These are phyloP conservation scores for Podosphaera fusca DNA, from an alignment of 2,329 filamentous ascomycete genomes.

Conservation along the genomic window DNA sequence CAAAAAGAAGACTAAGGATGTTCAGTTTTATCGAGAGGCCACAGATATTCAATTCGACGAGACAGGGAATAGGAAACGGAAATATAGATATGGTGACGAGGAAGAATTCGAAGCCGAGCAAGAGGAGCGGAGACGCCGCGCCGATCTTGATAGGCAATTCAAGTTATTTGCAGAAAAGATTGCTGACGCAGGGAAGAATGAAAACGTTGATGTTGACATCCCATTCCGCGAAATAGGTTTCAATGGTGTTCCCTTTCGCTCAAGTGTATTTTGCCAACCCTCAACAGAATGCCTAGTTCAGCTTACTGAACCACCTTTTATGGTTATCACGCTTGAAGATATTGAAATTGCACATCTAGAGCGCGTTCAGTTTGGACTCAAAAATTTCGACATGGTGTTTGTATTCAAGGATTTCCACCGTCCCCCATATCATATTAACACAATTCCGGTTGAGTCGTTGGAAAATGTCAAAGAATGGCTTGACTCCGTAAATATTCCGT, in stretches of 20 bases:
- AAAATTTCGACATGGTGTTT: slow-evolving; percentile 97
- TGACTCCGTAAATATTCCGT: slow-evolving; percentile 85
- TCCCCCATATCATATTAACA: slow-evolving; percentile 87
- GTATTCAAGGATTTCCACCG: slow-evolving; percentile 94
- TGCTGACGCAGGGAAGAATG: slow-evolving; percentile 77
- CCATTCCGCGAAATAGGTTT: slow-evolving; percentile 92
- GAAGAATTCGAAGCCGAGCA: slow-evolving; percentile 98
- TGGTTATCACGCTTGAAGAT: slow-evolving; percentile 84
- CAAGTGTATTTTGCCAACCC: slow-evolving; percentile 85
- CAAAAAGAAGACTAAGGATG: slow-evolving; percentile 94
- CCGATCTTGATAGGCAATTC: slow-evolving; percentile 88
- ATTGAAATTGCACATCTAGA: slow-evolving; percentile 93
- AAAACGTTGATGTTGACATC: slow-evolving; percentile 83
- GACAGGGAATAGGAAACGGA: slow-evolving; percentile 91
- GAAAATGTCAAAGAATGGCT: slow-evolving; percentile 96
- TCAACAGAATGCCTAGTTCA: slow-evolving; percentile 95
- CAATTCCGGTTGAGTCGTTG: slow-evolving; percentile 83
- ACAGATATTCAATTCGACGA: slow-evolving; percentile 98
- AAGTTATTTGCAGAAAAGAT: slow-evolving; percentile 95
- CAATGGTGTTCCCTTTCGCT: slow-evolving; percentile 86
- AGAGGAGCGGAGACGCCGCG: slow-evolving; percentile 74
- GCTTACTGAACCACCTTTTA: slow-evolving; percentile 87
- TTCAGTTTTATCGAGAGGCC: slow-evolving; percentile 94
- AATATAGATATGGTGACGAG: slow-evolving; percentile 92
- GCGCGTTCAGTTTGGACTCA: slow-evolving; percentile 85